Conservation (phyloP, 352 stramenopile genomes). For the Phytophthora nicotianae region DNA sequence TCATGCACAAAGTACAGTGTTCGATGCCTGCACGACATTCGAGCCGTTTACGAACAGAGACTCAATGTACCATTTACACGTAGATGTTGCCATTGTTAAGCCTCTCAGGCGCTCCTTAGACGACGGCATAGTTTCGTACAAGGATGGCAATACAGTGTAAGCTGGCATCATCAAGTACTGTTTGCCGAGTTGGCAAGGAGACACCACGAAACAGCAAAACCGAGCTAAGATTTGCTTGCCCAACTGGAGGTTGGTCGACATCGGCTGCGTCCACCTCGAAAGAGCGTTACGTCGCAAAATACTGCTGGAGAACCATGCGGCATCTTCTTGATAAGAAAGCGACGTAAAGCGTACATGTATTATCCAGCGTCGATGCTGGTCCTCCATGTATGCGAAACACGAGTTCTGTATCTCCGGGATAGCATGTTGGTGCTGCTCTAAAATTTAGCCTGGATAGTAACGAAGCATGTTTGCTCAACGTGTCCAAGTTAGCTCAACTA, state of each 20-base stretch:
- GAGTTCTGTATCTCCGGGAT: slow-evolving; percentile 2
- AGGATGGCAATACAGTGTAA: too few relatives aligned
- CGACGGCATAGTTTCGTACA: too few relatives aligned
- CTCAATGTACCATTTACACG: background rate
- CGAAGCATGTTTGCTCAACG: too few relatives aligned
- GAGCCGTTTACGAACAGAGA: background rate
- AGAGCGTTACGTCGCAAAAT: slow-evolving; percentile 7
- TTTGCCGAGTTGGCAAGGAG: background rate
- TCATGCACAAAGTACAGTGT: background rate
- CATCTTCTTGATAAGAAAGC: slow-evolving; percentile 14
- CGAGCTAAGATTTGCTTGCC: slow-evolving; percentile 12
- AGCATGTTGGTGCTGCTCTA: background rate
- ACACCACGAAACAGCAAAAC: slow-evolving; percentile 10
- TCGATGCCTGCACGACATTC: background rate
- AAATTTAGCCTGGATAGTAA: slow-evolving; percentile 1
- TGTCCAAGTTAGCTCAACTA: too few relatives aligned
- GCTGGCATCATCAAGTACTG: background rate
- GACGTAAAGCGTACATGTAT: background rate
- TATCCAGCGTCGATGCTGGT: background rate
- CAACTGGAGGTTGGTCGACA: slow-evolving; percentile 1
- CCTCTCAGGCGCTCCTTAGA: too few relatives aligned
- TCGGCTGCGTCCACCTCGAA: slow-evolving; percentile 18
- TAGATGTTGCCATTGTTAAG: background rate
- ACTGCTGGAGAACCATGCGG: slow-evolving; percentile 14
- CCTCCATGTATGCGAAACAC: background rate